Evolutionary conservation across 2,329 filamentous ascomycete species (phyloP).

Genomic region (Pseudocercospora macadamiae): DNA sequence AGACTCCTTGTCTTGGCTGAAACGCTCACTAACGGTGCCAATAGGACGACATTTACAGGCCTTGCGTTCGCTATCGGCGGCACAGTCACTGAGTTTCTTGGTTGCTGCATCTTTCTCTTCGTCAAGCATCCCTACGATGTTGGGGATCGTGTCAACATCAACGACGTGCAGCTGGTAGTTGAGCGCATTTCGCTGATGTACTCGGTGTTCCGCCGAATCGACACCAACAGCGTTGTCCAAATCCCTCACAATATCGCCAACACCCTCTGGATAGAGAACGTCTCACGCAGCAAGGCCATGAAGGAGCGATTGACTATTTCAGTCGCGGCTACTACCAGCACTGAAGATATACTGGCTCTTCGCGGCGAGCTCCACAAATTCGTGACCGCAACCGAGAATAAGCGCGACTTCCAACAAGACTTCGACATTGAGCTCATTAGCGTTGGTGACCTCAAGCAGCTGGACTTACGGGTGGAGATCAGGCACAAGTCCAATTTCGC

Average conservation of each 20-base stretch:
- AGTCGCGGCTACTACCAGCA: constrained; percentile 65
- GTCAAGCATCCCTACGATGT: constrained; percentile 87
- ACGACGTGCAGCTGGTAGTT: constrained; percentile 33
- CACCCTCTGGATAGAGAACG: constrained; percentile 44
- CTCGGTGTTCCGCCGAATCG: constrained; percentile 36
- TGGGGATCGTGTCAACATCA: constrained; percentile 35
- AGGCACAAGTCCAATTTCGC: constrained; percentile 49
- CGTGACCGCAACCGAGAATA: constrained; percentile 37
- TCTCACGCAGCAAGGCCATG: constrained; percentile 40
- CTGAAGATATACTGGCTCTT: constrained; percentile 51
- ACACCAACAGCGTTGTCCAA: constrained; percentile 35
- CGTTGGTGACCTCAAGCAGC: constrained; percentile 36
- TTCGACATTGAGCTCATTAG: constrained; percentile 38
- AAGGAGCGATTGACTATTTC: constrained; percentile 38
- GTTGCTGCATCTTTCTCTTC: constrained; percentile 95
- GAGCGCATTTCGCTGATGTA: constrained; percentile 39
- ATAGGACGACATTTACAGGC: constrained; percentile 24
- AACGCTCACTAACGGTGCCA: background rate
- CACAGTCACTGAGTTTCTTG: constrained; percentile 85
- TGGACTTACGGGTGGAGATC: constrained; percentile 40
- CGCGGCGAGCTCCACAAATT: constrained; percentile 37
- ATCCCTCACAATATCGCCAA: constrained; percentile 44
- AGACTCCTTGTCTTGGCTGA: background rate
- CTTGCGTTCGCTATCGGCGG: constrained; percentile 93
- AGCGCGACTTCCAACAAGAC: constrained; percentile 38